Base-by-base conservation (phyloP, 768 basidiomycete genomes). In the Russula compacta region DNA sequence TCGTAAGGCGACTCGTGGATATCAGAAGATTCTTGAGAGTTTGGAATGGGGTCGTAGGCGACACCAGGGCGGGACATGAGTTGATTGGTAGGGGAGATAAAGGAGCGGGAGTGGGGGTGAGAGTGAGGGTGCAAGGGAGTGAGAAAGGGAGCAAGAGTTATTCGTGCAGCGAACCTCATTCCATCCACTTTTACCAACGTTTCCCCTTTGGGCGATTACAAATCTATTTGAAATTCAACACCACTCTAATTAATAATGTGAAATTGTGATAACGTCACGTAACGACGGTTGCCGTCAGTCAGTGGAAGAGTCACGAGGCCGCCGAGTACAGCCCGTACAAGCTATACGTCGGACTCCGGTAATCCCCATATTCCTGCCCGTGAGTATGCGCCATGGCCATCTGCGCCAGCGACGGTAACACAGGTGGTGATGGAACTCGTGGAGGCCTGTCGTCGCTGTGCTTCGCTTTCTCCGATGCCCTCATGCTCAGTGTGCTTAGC, bases 301-400 rank as follows among this genome's bases (percentile, higher is more conserved):
- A 29, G n/a, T n/a, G n/a, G n/a, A n/a, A 29, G 24, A 29, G 24
- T 29, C 24, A 29, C 36, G 36, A 46, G 6, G 29, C 17, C 47
- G 84, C 83, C 32, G 73, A 85, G 68, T 90, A 90, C 65, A 89
- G 66, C 43, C 85, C 85, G 68, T 86, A 91, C 58, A 92, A 81
- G 69, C 89, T 92, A 66, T 91, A 91, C 6, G 89, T 91, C 17
- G 89, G 87, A 67, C 89, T 89, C 63, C 83, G 77, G 63, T 91
- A 90, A 51, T 81, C 81, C 6, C 76, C 80, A 71, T 80, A 87
- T 4, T 78, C 83, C 56, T 84, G 80, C 5, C 81, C 79, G 59
- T 86, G 81, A 2, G 74, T 71, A 62, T 86, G 85, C 48, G 81
- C 79, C 68, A 90, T 69, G 52, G 80, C 88, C 87, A 91, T 87